phyloP scores from a whole-genome alignment of 106 monocot genomes.

The Dendrobium huoshanense region DNA sequence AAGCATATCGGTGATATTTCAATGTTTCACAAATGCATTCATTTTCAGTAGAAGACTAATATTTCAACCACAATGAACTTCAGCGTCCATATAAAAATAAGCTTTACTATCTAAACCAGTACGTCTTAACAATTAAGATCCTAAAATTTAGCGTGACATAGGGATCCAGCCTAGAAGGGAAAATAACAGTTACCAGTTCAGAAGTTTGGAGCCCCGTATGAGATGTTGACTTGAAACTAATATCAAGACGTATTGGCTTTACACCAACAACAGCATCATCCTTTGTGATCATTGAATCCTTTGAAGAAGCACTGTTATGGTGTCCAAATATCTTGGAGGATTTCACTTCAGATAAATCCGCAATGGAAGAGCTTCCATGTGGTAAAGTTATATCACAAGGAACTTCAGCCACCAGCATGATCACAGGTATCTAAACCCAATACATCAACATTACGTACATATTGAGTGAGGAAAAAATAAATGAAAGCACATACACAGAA shows the following conservation, averaged over 20 bases:
- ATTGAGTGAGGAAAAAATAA: constrained; percentile 1
- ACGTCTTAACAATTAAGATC: neutral
- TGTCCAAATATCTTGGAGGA: constrained; percentile 19
- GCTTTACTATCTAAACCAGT: neutral
- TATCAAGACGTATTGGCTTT: constrained; percentile 78
- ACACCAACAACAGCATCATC: constrained; percentile 23
- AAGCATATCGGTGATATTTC: neutral
- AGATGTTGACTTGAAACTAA: constrained; percentile 95
- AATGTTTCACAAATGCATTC: neutral
- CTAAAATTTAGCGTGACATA: neutral
- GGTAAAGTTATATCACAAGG: constrained; percentile 56
- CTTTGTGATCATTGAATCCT: constrained; percentile 14
- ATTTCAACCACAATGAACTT: neutral
- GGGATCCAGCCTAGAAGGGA: neutral
- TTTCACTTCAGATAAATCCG: constrained; percentile 25
- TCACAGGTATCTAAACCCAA: constrained; percentile 79
- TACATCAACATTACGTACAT: constrained; percentile 3
- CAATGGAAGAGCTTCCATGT: constrained; percentile 30
- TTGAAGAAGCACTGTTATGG: constrained; percentile 12
- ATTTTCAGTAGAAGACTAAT: neutral
- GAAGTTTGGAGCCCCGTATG: constrained; percentile 94
- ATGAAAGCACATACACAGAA: neutral
- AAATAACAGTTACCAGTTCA: constrained; percentile 55
- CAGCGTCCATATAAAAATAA: neutral
- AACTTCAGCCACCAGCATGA: constrained; percentile 88